Evolutionary conservation across 2,329 filamentous ascomycete genomes (phyloP).

Genomic region (Claviceps sp.): DNA sequence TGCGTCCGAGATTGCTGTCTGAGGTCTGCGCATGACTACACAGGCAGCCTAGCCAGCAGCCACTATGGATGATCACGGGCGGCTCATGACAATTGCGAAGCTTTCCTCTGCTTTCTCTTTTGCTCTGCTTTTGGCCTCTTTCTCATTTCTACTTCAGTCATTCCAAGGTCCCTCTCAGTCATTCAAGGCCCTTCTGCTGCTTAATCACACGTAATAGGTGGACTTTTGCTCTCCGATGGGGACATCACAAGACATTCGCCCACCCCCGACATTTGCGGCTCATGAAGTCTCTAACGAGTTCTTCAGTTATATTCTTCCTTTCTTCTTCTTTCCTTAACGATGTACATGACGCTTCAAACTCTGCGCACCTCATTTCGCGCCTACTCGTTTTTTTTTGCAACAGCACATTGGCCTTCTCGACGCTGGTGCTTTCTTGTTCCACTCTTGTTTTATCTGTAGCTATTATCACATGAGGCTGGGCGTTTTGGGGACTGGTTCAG

Average conservation of each 20-base stretch:
- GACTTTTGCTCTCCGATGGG: background rate
- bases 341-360: slow-evolving; percentile 4
- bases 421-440: background rate
- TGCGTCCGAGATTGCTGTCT: too few species aligned
- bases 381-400: background rate
- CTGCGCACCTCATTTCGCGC: too few species aligned
- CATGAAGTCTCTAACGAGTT: background rate
- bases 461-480: slow-evolving; percentile 7
- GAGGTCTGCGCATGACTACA: too few species aligned
- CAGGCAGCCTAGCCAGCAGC: too few species aligned
- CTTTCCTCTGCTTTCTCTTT: too few species aligned
- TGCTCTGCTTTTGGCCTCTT: too few species aligned
- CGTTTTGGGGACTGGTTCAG: slow-evolving; percentile 10
- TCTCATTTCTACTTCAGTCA: background rate
- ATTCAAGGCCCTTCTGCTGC: background rate
- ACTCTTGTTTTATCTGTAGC: background rate
- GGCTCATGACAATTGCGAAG: too few species aligned
- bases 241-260: too few species aligned
- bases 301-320: background rate
- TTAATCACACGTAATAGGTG: background rate
- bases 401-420: background rate
- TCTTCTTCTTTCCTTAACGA: slow-evolving; percentile 6
- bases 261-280: background rate
- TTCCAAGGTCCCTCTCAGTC: background rate
- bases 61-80: too few species aligned